Percentiles rank a stretch among this genome's conserved stretches.
Conservation (phyloP, 2,329 filamentous ascomycete species). For the Juglanconis juglandina region DNA sequence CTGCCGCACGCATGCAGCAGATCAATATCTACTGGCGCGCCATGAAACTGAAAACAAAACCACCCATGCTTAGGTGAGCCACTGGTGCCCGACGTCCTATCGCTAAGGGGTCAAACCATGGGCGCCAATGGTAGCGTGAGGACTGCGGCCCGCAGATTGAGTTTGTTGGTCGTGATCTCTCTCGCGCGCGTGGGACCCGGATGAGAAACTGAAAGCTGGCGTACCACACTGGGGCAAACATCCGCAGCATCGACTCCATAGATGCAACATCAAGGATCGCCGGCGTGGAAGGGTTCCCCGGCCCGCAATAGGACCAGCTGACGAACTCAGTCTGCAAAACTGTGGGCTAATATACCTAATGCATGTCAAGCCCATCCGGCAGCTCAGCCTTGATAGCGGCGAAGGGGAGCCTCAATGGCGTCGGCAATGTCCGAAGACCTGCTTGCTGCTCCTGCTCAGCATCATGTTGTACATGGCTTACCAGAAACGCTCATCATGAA, state of each 20-base stretch:
- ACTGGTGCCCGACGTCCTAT: neutral
- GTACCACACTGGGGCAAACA: neutral
- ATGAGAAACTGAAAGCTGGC: neutral
- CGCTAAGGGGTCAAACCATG: neutral
- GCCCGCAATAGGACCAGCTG: neutral
- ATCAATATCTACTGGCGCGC: neutral
- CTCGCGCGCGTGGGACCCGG: neutral
- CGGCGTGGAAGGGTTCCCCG: neutral
- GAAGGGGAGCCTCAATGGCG: neutral
- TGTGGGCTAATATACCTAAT: neutral
- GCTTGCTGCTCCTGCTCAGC: too few species aligned
- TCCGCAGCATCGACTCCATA: neutral
- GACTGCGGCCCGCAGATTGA: neutral
- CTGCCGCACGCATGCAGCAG: neutral
- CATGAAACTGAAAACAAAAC: neutral
- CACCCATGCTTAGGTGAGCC: neutral
- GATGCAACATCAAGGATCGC: too few species aligned
- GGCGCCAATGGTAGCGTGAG: neutral
- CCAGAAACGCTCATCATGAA: too few species aligned
- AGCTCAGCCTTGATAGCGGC: constrained; percentile 1
- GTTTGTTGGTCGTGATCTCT: neutral
- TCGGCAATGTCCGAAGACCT: neutral
- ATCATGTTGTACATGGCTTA: too few species aligned
- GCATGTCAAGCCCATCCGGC: neutral
- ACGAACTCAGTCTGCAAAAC: neutral